Base-by-base conservation (phyloP, 176 grass and related monocot species). In the Tuctoria greenei region DNA sequence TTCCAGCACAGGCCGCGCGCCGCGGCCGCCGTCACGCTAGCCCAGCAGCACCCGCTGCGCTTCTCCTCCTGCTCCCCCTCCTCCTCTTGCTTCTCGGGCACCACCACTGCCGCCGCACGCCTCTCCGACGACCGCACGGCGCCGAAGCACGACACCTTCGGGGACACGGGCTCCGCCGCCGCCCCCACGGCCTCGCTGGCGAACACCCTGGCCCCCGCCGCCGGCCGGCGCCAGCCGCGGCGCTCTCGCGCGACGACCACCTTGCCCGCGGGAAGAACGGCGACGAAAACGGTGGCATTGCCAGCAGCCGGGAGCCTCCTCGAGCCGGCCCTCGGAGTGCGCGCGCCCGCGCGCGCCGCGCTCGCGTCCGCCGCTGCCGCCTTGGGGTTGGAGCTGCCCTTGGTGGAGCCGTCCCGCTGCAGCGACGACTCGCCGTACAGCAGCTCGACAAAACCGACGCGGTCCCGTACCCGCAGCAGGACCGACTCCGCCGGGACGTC, bases 61-160 rank as follows among this genome's bases (percentile, higher is more conserved):
- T 65, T 49, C 45, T 52, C 83, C 5, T 51, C 83, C 5, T 51
- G n/a, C 0, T 58, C 50, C 7, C 12, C 16, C 31, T 58, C 50
- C 7, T 8, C 16, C 31, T 8, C 3, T 1, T 11, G 10, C 12
- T 25, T 39, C 49, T 8, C 13, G 38, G 25, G 31, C 3, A n/a
- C n/a, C n/a, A n/a, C n/a, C n/a, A n/a, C n/a, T n/a, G 6, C 2
- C 11, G 43, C 9, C 14, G 65, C 24, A 4, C 68, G 55, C 11
- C 9, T 67, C 50, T 78, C 73, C 34, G 73, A 25, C 34, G 73
- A 25, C 41, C 52, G 79, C 0, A 83, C 85, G 6, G 61, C 43
- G 0, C 74, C 85, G 4, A 87, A 82, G 74, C 79, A 83, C 8
- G 79, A 87, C 61, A 87, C 85, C 67, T 87, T 87, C 51, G 74